These are phyloP conservation scores for Jatropha multifida DNA, from an alignment of 441 rosid genomes.

Conservation along the genomic window DNA sequence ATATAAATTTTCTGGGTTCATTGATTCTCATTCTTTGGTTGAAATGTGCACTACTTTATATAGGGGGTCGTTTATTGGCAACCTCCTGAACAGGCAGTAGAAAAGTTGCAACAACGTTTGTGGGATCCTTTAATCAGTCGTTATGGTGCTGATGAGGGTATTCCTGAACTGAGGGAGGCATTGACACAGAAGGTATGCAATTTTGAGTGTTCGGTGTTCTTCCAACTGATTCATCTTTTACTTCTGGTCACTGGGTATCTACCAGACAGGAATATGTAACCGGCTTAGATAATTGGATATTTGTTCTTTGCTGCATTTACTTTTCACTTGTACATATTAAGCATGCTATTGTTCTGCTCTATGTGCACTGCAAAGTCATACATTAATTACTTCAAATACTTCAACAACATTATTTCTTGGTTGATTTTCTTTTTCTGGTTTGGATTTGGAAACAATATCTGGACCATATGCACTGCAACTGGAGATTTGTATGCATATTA, in stretches of 20 bases:
- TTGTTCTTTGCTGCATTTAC: conserved; percentile 1
- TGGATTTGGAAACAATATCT: background rate
- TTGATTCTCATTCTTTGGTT: conserved; percentile 17
- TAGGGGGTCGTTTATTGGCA: conserved; percentile 98
- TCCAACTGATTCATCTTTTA: conserved; percentile 14
- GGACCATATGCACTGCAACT: background rate
- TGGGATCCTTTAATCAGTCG: conserved; percentile 77
- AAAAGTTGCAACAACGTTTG: conserved; percentile 76
- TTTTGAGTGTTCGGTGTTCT: conserved; percentile 7
- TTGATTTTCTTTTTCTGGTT: too few relatives aligned
- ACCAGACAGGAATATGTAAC: background rate
- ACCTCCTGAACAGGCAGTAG: conserved; percentile 82
- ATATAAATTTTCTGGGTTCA: background rate
- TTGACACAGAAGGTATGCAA: conserved; percentile 58
- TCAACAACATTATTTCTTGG: background rate
- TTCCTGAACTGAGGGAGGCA: conserved; percentile 75
- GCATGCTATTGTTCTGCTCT: background rate
- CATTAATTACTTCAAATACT: background rate
- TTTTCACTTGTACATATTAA: background rate
- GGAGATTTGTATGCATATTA: background rate
- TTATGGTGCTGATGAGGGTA: conserved; percentile 95
- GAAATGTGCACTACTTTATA: conserved; percentile 12
- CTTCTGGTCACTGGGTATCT: conserved; percentile 6
- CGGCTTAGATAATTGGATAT: conserved; percentile 17
- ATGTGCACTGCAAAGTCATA: background rate